Conservation (phyloP, 768 basidiomycete species). For the Amanita subjunquillea region DNA sequence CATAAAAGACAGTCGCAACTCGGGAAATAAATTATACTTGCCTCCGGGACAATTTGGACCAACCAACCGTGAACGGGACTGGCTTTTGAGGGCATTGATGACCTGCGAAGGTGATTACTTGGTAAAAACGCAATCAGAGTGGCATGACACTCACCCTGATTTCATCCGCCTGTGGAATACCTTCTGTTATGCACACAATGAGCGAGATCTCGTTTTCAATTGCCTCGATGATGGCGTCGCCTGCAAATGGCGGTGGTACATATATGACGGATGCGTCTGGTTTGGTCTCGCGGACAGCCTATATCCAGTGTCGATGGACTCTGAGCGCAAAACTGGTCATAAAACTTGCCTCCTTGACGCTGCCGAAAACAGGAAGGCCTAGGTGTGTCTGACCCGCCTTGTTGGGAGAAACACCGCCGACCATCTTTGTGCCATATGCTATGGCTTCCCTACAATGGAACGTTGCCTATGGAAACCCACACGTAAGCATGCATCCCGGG, state of each 20-base stretch:
- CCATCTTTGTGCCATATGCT: conserved; percentile 94
- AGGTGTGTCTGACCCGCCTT: conserved; percentile 95
- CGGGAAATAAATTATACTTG: conserved; percentile 5
- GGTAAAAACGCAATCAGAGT: neutral
- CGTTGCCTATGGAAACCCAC: conserved; percentile 53
- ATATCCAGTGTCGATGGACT: conserved; percentile 7
- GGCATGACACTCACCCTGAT: conserved; percentile 53
- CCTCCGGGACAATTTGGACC: conserved; percentile 97
- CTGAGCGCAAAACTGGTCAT: neutral
- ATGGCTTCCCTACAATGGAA: conserved; percentile 94
- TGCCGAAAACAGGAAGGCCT: conserved; percentile 89
- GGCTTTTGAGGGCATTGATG: conserved; percentile 86
- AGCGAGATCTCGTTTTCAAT: conserved; percentile 97
- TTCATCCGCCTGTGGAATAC: conserved; percentile 96
- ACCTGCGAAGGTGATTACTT: conserved; percentile 37
- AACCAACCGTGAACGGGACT: conserved; percentile 90
- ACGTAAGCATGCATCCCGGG: neutral
- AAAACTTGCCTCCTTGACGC: conserved; percentile 73
- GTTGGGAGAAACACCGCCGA: conserved; percentile 93
- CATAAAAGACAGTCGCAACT: too few species aligned
- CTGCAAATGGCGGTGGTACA: conserved; percentile 93
- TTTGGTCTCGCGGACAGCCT: conserved; percentile 80
- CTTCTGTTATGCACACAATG: conserved; percentile 98
- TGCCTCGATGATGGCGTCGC: conserved; percentile 96
- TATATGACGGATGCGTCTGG: conserved; percentile 97